Evolutionary conservation across 2,329 filamentous ascomycete genomes (phyloP).

Genomic region (Xylariaceae sp.): DNA sequence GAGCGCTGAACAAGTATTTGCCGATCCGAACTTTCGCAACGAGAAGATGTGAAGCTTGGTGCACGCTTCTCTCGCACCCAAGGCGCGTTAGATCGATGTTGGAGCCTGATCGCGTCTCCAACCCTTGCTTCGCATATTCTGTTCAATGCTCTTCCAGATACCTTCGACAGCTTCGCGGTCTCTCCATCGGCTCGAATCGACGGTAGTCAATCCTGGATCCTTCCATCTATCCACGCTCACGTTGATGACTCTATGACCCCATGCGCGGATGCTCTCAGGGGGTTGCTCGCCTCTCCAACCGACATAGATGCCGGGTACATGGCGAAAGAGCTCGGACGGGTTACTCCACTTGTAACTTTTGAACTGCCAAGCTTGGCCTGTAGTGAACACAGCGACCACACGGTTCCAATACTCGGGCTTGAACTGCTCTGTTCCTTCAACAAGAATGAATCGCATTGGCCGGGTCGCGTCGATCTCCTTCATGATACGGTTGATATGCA

Average conservation of each 20-base stretch:
- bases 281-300: constrained; percentile 83
- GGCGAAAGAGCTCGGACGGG: constrained; percentile 81
- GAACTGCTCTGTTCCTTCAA: constrained; percentile 89
- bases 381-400: constrained; percentile 94
- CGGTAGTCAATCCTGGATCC: constrained; percentile 38
- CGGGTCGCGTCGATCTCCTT: constrained; percentile 64
- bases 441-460: constrained; percentile 87
- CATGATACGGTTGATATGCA: constrained; percentile 76
- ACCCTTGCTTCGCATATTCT: constrained; percentile 77
- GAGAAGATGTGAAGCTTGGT: background rate
- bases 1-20: background rate
- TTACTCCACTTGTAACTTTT: constrained; percentile 96
- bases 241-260: constrained; percentile 78
- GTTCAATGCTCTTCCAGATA: constrained; percentile 87
- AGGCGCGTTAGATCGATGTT: constrained; percentile 38
- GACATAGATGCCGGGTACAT: constrained; percentile 81
- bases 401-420: constrained; percentile 97
- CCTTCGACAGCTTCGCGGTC: constrained; percentile 90
- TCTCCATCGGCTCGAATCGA: constrained; percentile 62
- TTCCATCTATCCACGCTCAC: constrained; percentile 83
- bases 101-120: constrained; percentile 72
- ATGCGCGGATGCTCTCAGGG: constrained; percentile 72
- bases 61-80: background rate
- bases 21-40: background rate
- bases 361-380: constrained; percentile 97